Evolutionary conservation across 2,329 filamentous ascomycete genomes (phyloP), one percentile per base, ranked within the genome.

Genomic region (Talaromyces sp.): DNA sequence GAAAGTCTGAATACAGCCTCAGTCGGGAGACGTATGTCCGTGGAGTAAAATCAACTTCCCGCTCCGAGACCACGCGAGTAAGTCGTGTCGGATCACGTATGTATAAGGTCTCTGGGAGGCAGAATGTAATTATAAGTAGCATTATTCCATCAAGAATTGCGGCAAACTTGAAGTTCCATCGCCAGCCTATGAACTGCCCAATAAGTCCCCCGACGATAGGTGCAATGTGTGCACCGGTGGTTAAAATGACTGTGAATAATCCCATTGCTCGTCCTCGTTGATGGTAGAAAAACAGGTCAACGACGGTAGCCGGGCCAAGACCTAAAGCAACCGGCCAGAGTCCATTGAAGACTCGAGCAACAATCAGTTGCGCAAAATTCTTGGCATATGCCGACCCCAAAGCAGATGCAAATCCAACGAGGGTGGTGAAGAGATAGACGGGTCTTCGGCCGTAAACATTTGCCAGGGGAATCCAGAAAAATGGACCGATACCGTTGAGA

Each of bases 381-480:
- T 29, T 26, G 3, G 56, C 26, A 24, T 54, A 58, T 14, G 48
- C 56, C 12, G 56, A 58, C 31, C 54, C 54, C 54, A 56, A 46
- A 29, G 38, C 9, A 46, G 54, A 56, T 46, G 32, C 54, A 46
- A 48, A 56, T 29, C 70, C 69, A 1, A 73, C 59, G n/a, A 72
- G 66, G 11, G 67, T 70, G 3, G 68, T 70, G 12, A 66, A 58
- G 11, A 75, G 59, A 52, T 72, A 70, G 38, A 75, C 65, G 0
- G 71, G 72, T 54, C 72, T 64, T 17, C 73, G 64, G 24, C 74
- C 74, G 61, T 74, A 74, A 14, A 68, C 64, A 54, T 74, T 73
- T 31, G 70, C 66, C 17, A 75, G 57, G 0, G 73, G 70, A 21
- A 67, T 65, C 65, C 65, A 68, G 35, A 72, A 19, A 57, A 62